phyloP scores from a whole-genome alignment of 495 filamentous ascomycete species.

The Aspergillus diversus region DNA sequence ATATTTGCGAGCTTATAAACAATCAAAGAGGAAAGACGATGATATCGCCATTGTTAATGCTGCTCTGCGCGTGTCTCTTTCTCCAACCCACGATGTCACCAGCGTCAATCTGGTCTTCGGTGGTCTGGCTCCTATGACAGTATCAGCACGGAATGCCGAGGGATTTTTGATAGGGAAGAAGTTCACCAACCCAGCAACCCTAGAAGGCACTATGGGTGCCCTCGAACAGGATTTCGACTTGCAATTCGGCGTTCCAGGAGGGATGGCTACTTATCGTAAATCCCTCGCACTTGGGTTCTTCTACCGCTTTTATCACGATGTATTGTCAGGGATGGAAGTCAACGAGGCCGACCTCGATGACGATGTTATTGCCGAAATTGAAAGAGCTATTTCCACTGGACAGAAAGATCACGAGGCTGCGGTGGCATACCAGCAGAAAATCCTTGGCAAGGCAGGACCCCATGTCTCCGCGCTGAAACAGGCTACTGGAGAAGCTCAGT shows the following conservation, averaged over 20 bases:
- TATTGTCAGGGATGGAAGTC: constrained; percentile 54
- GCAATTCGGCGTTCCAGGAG: constrained; percentile 83
- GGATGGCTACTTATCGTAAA: constrained; percentile 95
- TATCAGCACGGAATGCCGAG: constrained; percentile 77
- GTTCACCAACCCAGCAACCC: constrained; percentile 75
- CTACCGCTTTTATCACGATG: constrained; percentile 84
- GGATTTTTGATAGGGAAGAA: constrained; percentile 74
- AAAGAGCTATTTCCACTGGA: constrained; percentile 61
- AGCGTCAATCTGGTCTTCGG: constrained; percentile 82
- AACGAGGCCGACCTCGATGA: constrained; percentile 51
- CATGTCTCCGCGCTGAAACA: constrained; percentile 95
- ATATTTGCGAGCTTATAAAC: constrained; percentile 82
- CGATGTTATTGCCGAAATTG: constrained; percentile 61
- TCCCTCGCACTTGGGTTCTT: constrained; percentile 88
- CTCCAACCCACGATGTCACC: constrained; percentile 65
- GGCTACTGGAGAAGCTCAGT: constrained; percentile 90
- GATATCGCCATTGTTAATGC: constrained; percentile 96
- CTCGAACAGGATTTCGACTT: constrained; percentile 87
- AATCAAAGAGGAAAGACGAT: constrained; percentile 94
- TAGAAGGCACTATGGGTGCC: constrained; percentile 86
- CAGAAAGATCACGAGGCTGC: constrained; percentile 54
- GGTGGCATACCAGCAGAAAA: constrained; percentile 64
- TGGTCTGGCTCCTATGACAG: constrained; percentile 86
- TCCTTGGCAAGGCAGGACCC: constrained; percentile 77
- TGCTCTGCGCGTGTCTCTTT: constrained; percentile 72